Evolutionary conservation across 106 monocot species (phyloP).

Genomic region (Dendrobium chrysotoxum): DNA sequence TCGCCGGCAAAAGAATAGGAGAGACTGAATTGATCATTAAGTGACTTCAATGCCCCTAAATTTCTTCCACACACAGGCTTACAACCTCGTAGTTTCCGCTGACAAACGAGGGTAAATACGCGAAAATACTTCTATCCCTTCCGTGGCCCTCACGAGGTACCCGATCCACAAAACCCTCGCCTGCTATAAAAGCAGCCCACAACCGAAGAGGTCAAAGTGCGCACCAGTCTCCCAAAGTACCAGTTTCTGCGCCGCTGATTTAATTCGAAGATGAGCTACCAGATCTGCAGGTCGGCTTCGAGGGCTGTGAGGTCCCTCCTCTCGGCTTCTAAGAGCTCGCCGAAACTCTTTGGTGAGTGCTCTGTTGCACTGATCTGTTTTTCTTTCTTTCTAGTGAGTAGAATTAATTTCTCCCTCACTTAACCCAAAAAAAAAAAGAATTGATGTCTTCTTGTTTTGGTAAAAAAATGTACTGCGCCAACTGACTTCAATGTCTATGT

Average conservation of each 20-base stretch:
- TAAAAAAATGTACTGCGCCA: background rate
- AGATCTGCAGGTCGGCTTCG: constrained; percentile 37
- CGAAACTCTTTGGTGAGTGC: constrained; percentile 21
- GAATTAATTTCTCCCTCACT: no score
- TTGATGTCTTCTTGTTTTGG: background rate
- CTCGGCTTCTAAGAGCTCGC: constrained; percentile 31
- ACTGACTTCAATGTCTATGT: background rate
- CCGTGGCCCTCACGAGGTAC: background rate
- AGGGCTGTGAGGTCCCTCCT: constrained; percentile 39
- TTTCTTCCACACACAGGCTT: background rate
- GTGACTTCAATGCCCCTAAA: background rate
- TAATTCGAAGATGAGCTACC: constrained; percentile 34
- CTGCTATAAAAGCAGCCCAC: background rate
- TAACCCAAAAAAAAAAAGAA: no score
- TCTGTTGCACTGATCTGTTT: background rate
- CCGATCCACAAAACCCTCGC: constrained; percentile 18
- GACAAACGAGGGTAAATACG: background rate
- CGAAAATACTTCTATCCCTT: background rate
- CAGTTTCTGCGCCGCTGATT: background rate
- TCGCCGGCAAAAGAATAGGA: background rate
- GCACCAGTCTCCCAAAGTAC: background rate
- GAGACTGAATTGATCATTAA: background rate
- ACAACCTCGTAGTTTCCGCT: background rate
- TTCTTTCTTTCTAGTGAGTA: background rate
- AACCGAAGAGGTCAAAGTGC: no score